Base-by-base conservation (phyloP, 2,329 filamentous ascomycete species). In the Epichloe scottii region DNA sequence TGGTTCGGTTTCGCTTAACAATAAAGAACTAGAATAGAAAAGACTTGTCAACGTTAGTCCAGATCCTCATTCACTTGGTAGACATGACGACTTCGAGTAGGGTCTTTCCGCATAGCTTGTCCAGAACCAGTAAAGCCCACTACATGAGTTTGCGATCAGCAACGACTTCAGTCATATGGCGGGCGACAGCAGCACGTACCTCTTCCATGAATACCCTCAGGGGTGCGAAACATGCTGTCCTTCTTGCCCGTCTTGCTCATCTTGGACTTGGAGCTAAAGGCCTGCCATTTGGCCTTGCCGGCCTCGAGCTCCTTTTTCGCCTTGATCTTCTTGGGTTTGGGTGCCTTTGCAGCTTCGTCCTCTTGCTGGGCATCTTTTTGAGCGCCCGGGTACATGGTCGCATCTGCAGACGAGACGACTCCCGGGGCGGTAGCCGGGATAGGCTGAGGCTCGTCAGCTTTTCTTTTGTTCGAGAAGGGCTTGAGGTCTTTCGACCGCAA, bases 71-170 rank as follows among this genome's bases (percentile, higher is more conserved):
- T 82, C 59, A 83, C 76, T 67, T 91, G 82, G 68, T 95, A 94
- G 58, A 93, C 84, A 64, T 95, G 89, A 61, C 89, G 84, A 65
- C 79, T 85, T 62, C 90, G 79, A 55, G 84, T 82, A 46, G 82
- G 81, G 64, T 96, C 93, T 68, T 95, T 96, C 60, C 89, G 87
- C 93, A 97, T 97, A 58, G 85, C 78, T 69, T 95, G 89, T 53
- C 93, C 93, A 50, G 90, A 96, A 55, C 93, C 93, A 8, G 89
- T 95, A 63, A 98, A 96, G 35, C 93, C 93, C 63, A 98, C 93
- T 96, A 23, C 1, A 35, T 58, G 6, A 46, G 19, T 14, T 15
- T 5, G n/a, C 34, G 14, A 54, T 64, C 52, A 64, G 63, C 50
- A 41, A n/a, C 15, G 19, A 10, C 10, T 2, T 37, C 6, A 7